A percentile compares a stretch with the other conserved stretches of the same genome.
Conservation (phyloP, 2,329 filamentous ascomycete species). For the Colletotrichum aenigma region DNA sequence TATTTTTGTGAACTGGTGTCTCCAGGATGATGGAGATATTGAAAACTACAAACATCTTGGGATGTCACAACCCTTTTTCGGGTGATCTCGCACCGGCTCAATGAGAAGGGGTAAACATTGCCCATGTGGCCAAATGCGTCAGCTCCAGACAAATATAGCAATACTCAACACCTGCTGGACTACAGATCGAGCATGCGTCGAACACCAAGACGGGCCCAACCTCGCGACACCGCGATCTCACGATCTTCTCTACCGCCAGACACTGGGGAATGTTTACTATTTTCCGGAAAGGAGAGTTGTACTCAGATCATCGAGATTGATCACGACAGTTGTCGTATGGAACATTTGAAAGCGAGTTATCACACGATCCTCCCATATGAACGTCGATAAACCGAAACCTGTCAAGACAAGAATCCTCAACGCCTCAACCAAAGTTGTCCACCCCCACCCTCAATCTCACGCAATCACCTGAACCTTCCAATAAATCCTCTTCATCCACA, state of each 20-base stretch:
- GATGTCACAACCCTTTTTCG: neutral
- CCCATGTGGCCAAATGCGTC: neutral
- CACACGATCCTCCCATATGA: neutral
- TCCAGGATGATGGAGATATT: neutral
- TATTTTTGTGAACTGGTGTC: neutral
- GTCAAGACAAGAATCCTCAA: neutral
- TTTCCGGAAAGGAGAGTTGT: neutral
- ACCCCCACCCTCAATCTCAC: neutral
- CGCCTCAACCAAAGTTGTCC: neutral
- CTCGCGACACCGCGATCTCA: neutral
- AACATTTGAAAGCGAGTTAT: neutral
- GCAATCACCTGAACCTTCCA: neutral
- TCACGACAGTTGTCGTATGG: neutral
- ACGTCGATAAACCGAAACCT: neutral
- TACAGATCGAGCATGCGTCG: neutral
- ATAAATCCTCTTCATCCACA: conserved; percentile 14
- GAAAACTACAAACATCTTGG: neutral
- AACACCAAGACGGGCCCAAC: neutral
- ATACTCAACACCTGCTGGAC: neutral
- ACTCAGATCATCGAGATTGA: neutral
- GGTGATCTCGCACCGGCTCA: neutral
- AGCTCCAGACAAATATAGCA: neutral
- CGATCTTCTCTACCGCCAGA: neutral
- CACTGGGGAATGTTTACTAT: neutral
- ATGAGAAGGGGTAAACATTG: neutral